Conservation (phyloP, 2,329 filamentous ascomycete genomes). For the Diaporthe batatas region DNA sequence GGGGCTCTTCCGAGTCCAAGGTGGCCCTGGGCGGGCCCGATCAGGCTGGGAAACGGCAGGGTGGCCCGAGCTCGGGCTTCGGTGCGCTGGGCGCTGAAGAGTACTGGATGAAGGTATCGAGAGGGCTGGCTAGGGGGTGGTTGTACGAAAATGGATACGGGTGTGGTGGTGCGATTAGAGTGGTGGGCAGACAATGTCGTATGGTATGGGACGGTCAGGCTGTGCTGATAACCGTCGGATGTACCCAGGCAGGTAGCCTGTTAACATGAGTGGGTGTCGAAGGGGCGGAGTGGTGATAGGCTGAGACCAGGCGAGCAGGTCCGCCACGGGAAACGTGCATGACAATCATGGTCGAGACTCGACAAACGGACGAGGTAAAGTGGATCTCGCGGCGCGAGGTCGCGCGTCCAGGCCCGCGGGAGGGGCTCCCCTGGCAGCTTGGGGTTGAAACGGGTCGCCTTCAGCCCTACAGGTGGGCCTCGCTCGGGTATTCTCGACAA, state of each 20-base stretch:
- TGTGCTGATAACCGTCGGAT: slow-evolving; percentile 58
- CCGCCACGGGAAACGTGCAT: slow-evolving; percentile 18
- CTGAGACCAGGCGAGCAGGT: background rate
- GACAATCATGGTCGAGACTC: slow-evolving; percentile 27
- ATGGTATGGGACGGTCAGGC: slow-evolving; percentile 47
- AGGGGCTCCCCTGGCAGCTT: slow-evolving; percentile 16
- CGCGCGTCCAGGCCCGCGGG: slow-evolving; percentile 24
- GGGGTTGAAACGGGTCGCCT: slow-evolving; percentile 24
- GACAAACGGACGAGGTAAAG: slow-evolving; percentile 32
- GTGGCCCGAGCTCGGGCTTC: slow-evolving; percentile 35
- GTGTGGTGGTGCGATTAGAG: slow-evolving; percentile 40
- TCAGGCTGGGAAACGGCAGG: slow-evolving; percentile 19
- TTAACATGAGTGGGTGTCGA: background rate
- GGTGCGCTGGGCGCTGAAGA: slow-evolving; percentile 10
- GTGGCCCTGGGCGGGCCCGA: slow-evolving; percentile 22
- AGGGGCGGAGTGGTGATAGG: background rate
- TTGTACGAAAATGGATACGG: slow-evolving; percentile 28
- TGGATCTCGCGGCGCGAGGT: slow-evolving; percentile 41
- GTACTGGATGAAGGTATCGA: slow-evolving; percentile 19
- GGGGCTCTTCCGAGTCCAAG: background rate
- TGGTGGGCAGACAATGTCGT: slow-evolving; percentile 42
- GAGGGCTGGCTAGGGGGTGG: slow-evolving; percentile 28
- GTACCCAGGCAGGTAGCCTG: slow-evolving; percentile 41
- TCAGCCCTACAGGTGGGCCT: slow-evolving; percentile 27
- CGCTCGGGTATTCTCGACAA: slow-evolving; percentile 22